phyloP scores from a whole-genome alignment of 768 basidiomycete genomes.

The Hydnum rufescens region DNA sequence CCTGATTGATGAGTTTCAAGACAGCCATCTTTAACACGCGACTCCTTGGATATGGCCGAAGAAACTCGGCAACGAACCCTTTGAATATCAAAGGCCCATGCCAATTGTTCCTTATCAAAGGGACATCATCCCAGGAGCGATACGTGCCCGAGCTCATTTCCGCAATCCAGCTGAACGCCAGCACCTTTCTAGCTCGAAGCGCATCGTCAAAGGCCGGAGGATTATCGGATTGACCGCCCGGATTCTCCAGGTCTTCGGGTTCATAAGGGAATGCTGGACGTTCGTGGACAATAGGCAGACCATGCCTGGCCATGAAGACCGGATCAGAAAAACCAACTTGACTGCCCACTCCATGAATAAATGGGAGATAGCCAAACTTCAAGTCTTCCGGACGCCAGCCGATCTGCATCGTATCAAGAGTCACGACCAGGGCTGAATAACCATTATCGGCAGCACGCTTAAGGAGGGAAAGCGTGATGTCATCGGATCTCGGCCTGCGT shows the following conservation, averaged over 20 bases:
- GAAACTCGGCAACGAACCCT: not conserved
- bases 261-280: not conserved
- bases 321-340: slow-evolving; percentile 34
- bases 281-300: not conserved
- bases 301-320: slow-evolving; percentile 29
- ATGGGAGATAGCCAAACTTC: slow-evolving; percentile 37
- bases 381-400: slow-evolving; percentile 69
- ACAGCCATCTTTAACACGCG: slow-evolving; percentile 59
- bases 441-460: slow-evolving; percentile 43
- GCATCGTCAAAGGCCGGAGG: not conserved
- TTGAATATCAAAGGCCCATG: slow-evolving; percentile 23
- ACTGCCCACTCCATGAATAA: slow-evolving; percentile 3
- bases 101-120: slow-evolving; percentile 52
- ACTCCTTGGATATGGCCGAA: slow-evolving; percentile 31
- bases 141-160: slow-evolving; percentile 35
- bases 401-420: slow-evolving; percentile 49
- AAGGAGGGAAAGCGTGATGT: slow-evolving; percentile 43
- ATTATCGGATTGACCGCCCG: not conserved
- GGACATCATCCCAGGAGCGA: slow-evolving; percentile 50
- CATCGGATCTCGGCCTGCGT: slow-evolving; percentile 28
- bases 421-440: slow-evolving; percentile 52
- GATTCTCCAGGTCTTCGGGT: not conserved
- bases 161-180: slow-evolving; percentile 4
- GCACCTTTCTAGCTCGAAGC: slow-evolving; percentile 22
- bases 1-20: too few species aligned